Evolutionary conservation across 768 basidiomycete genomes (phyloP).

Genomic region (Rhizopogon sp.): DNA sequence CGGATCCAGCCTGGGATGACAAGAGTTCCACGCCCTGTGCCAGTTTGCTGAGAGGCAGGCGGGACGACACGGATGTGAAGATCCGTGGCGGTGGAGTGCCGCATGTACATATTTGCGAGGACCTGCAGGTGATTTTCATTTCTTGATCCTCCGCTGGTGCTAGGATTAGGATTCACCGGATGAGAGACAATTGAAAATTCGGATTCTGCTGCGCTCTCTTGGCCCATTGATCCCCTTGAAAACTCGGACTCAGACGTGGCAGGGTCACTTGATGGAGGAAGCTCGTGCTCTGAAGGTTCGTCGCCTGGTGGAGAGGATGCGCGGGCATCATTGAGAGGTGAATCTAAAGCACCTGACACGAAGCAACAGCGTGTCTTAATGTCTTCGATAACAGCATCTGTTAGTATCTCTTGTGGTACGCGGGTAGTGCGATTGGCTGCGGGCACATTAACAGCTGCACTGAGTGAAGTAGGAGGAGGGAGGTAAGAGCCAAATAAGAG

Average conservation of each 20-base stretch:
- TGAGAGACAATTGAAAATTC: slow-evolving; percentile 55
- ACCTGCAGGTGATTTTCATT: slow-evolving; percentile 42
- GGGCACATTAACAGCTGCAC: slow-evolving; percentile 58
- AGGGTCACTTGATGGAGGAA: slow-evolving; percentile 45
- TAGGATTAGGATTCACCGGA: slow-evolving; percentile 28
- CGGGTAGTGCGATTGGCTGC: slow-evolving; percentile 56
- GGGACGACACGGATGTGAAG: slow-evolving; percentile 65
- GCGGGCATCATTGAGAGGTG: slow-evolving; percentile 26
- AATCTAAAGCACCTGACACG: slow-evolving; percentile 61
- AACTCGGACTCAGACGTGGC: slow-evolving; percentile 68
- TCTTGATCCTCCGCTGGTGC: slow-evolving; percentile 11
- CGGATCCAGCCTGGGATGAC: slow-evolving; percentile 94
- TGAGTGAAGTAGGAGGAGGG: slow-evolving; percentile 74
- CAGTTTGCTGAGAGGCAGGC: slow-evolving; percentile 58
- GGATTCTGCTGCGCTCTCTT: slow-evolving; percentile 47
- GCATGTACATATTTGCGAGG: slow-evolving; percentile 63
- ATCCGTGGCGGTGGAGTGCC: slow-evolving; percentile 75
- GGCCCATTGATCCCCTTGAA: slow-evolving; percentile 44
- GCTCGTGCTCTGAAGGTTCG: slow-evolving; percentile 34
- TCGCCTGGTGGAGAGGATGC: slow-evolving; percentile 26
- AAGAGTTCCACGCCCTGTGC: slow-evolving; percentile 73
- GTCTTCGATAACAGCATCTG: slow-evolving; percentile 79
- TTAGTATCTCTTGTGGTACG: slow-evolving; percentile 76
- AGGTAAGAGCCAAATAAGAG: slow-evolving; percentile 80
- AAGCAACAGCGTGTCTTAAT: slow-evolving; percentile 90